phyloP scores from a whole-genome alignment of 2,329 filamentous ascomycete genomes.

The Didymella arachidicola region DNA sequence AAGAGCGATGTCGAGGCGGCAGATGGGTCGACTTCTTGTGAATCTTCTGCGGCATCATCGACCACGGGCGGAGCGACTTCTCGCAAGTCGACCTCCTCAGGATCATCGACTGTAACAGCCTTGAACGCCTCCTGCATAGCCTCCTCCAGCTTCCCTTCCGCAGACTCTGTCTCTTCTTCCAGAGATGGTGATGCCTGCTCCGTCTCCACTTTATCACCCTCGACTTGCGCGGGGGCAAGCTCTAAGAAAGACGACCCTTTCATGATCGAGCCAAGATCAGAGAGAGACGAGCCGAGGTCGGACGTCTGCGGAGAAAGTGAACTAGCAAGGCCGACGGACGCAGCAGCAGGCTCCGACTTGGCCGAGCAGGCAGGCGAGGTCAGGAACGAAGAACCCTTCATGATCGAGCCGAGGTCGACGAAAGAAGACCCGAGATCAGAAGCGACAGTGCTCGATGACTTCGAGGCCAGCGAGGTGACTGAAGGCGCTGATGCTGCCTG shows the following conservation, averaged over 20 bases:
- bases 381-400: conserved; percentile 37
- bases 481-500: not conserved
- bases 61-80: conserved; percentile 1
- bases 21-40: conserved; percentile 1
- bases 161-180: not conserved
- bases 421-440: conserved; percentile 19
- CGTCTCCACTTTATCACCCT: conserved; percentile 3
- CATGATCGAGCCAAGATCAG: conserved; percentile 35
- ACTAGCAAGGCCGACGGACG: not conserved
- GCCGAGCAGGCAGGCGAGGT: conserved; percentile 9
- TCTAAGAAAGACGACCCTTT: conserved; percentile 36
- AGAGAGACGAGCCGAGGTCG: conserved; percentile 12
- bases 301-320: not conserved
- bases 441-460: conserved; percentile 5
- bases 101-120: conserved; percentile 6
- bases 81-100: conserved; percentile 5
- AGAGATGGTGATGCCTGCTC: conserved; percentile 9
- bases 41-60: not conserved
- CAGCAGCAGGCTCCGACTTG: conserved; percentile 1
- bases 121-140: conserved; percentile 17
- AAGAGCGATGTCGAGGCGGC: conserved; percentile 36
- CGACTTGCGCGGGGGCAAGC: conserved; percentile 5
- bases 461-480: not conserved
- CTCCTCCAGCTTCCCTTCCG: conserved; percentile 2
- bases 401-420: conserved; percentile 31